phyloP scores from a whole-genome alignment of 2,329 filamentous ascomycete species.

The Nemania serpens region DNA sequence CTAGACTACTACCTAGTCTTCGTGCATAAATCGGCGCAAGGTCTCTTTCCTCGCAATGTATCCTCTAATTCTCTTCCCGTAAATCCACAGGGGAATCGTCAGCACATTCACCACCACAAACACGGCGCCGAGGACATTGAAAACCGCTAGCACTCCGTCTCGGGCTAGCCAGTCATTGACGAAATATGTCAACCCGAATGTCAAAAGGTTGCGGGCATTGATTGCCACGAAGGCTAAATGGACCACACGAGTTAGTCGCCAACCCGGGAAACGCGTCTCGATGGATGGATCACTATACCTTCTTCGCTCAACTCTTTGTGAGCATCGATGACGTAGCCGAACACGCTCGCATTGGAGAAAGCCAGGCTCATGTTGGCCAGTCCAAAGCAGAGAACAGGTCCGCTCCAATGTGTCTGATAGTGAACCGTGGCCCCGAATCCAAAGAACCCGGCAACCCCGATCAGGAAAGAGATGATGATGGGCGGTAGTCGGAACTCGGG shows the following conservation, averaged over 20 bases:
- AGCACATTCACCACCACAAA: constrained; percentile 51
- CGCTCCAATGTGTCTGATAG: constrained; percentile 52
- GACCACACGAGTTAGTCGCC: constrained; percentile 5
- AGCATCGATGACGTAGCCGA: constrained; percentile 56
- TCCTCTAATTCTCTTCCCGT: constrained; percentile 51
- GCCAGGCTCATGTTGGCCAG: constrained; percentile 54
- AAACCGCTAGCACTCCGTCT: constrained; percentile 44
- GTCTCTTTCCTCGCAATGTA: constrained; percentile 48
- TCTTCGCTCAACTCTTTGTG: constrained; percentile 53
- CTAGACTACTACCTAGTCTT: constrained; percentile 29
- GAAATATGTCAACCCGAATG: constrained; percentile 52
- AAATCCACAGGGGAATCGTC: constrained; percentile 56
- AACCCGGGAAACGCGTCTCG: background rate
- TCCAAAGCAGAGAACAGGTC: constrained; percentile 53
- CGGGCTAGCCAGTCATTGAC: constrained; percentile 47
- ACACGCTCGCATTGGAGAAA: constrained; percentile 53
- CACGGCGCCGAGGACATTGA: constrained; percentile 46
- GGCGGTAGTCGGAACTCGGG: constrained; percentile 55
- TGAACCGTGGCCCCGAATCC: constrained; percentile 53
- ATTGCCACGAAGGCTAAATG: constrained; percentile 53
- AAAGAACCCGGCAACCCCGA: constrained; percentile 52
- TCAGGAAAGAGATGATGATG: constrained; percentile 46
- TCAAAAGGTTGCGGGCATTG: constrained; percentile 53
- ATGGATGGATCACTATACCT: constrained; percentile 31
- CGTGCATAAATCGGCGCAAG: constrained; percentile 37